Evolutionary conservation across 371 early-diverging fungal genomes (phyloP).

Genomic region (Haplosporangium sp.): DNA sequence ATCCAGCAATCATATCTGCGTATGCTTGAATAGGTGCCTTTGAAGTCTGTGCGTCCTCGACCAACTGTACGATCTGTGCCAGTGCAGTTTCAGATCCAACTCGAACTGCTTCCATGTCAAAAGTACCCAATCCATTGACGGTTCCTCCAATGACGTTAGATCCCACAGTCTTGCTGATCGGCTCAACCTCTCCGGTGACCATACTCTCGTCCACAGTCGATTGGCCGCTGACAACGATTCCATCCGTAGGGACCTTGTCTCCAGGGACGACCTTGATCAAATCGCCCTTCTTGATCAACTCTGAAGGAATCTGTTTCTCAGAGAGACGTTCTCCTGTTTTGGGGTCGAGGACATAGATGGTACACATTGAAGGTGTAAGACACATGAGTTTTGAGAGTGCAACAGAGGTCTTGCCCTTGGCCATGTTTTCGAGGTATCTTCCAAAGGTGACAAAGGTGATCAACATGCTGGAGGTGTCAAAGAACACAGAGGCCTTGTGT

Average conservation of each 20-base stretch:
- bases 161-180: constrained; percentile 82
- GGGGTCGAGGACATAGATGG: constrained; percentile 66
- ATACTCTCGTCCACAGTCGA: constrained; percentile 97
- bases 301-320: constrained; percentile 85
- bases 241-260: constrained; percentile 95
- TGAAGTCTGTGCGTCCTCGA: constrained; percentile 87
- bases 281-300: constrained; percentile 89
- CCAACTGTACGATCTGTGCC: constrained; percentile 90
- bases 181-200: constrained; percentile 97
- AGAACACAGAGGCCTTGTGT: constrained; percentile 82
- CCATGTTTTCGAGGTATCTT: constrained; percentile 92
- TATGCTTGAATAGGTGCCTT: constrained; percentile 91
- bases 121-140: constrained; percentile 86
- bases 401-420: constrained; percentile 92
- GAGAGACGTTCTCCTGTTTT: constrained; percentile 56
- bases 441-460: constrained; percentile 93
- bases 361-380: constrained; percentile 83
- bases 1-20: constrained; percentile 85
- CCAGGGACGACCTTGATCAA: constrained; percentile 90
- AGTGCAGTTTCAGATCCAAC: constrained; percentile 89
- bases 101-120: constrained; percentile 77
- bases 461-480: constrained; percentile 92
- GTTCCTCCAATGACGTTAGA: constrained; percentile 91
- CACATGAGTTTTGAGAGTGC: constrained; percentile 92
- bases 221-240: constrained; percentile 83